A percentile compares a stretch with the other conserved stretches of the same genome.
Conservation (phyloP, 352 stramenopile species). For the Globisporangium canariense region DNA sequence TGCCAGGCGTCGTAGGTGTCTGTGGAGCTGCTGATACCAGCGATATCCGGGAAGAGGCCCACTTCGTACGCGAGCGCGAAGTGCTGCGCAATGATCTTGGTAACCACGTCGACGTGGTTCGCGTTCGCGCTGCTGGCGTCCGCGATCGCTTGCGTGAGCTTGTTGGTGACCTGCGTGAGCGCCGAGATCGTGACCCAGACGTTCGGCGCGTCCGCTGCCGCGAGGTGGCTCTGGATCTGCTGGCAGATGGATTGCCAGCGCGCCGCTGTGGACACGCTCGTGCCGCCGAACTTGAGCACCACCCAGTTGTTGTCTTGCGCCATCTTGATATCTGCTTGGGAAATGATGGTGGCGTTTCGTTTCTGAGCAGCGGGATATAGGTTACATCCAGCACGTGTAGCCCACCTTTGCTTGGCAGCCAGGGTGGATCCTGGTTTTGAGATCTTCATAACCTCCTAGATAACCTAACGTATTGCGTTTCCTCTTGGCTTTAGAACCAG, state of each 20-base stretch:
- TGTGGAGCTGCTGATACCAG: conserved; percentile 26
- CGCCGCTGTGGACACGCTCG: conserved; percentile 75
- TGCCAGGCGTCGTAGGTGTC: conserved; percentile 57
- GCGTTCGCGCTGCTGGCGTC: conserved; percentile 34
- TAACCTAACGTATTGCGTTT: not conserved
- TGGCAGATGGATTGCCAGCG: conserved; percentile 80
- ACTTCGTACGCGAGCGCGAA: conserved; percentile 72
- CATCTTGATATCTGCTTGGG: not conserved
- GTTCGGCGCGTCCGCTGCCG: conserved; percentile 27
- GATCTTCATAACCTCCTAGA: not conserved
- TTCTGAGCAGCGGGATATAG: not conserved
- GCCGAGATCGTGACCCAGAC: conserved; percentile 89
- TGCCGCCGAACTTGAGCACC: conserved; percentile 89
- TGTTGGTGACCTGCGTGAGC: conserved; percentile 86
- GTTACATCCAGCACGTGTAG: not conserved
- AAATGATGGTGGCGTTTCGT: conserved; percentile 10
- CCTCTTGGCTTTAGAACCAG: not conserved
- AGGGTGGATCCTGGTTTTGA: not conserved
- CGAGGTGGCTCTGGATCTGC: conserved; percentile 60
- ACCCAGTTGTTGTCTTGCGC: conserved; percentile 40
- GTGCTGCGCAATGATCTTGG: conserved; percentile 62
- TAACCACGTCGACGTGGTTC: conserved; percentile 43
- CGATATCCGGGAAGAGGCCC: conserved; percentile 43
- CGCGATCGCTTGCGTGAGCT: conserved; percentile 60
- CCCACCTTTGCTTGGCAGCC: too few relatives aligned